Conservation (phyloP, 2,329 filamentous ascomycete genomes). For the Ophiostoma quercus region DNA sequence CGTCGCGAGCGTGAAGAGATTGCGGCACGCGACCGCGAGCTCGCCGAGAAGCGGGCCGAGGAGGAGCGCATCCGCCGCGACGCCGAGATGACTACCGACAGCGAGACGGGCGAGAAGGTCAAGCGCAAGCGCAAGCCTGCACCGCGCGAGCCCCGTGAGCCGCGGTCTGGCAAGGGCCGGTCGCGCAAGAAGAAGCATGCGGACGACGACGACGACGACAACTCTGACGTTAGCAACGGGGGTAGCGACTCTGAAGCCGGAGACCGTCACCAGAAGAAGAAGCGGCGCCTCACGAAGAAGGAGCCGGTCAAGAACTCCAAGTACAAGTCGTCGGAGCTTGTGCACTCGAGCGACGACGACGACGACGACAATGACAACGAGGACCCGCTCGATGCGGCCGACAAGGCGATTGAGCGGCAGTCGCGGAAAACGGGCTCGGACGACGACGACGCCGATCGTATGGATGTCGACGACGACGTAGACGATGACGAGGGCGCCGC, state of each 20-base stretch:
- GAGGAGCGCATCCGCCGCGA: conserved; percentile 64
- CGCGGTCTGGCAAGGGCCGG: conserved; percentile 31
- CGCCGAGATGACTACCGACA: conserved; percentile 75
- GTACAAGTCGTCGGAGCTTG: conserved; percentile 80
- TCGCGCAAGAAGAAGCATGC: conserved; percentile 41
- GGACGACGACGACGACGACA: conserved; percentile 33
- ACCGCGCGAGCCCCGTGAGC: conserved; percentile 34
- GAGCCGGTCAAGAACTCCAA: conserved; percentile 51
- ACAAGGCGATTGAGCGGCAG: conserved; percentile 37
- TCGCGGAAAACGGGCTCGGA: conserved; percentile 30
- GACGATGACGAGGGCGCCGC: conserved; percentile 15
- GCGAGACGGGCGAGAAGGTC: conserved; percentile 73
- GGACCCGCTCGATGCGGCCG: conserved; percentile 30
- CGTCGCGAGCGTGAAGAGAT: conserved; percentile 81
- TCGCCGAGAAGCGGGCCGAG: conserved; percentile 65
- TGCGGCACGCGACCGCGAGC: conserved; percentile 65
- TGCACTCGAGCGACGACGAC: conserved; percentile 64
- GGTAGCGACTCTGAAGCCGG: conserved; percentile 39
- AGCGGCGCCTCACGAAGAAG: conserved; percentile 48
- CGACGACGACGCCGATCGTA: conserved; percentile 35
- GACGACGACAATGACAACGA: conserved; percentile 30
- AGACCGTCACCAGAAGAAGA: conserved; percentile 56
- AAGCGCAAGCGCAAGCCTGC: conserved; percentile 67
- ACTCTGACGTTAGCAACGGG: conserved; percentile 32
- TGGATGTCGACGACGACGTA: conserved; percentile 47